A percentile compares a stretch with the other conserved stretches of the same genome.
Evolutionary conservation across 2,329 filamentous ascomycete genomes (phyloP).

Genomic region (Sporothrix mexicana): DNA sequence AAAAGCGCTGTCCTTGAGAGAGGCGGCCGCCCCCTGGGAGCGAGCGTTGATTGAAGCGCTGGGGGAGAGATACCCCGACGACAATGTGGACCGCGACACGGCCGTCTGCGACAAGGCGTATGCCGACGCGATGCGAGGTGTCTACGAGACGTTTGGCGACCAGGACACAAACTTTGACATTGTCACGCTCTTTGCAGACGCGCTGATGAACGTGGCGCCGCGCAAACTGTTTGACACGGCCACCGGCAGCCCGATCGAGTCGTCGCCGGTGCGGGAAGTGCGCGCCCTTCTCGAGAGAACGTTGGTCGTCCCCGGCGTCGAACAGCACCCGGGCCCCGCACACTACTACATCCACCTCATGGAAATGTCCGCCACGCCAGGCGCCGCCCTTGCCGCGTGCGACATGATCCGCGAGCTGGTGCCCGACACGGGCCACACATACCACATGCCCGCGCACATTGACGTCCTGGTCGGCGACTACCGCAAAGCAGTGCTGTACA

Average conservation of each 20-base stretch:
- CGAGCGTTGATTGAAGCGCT: slow-evolving; percentile 28
- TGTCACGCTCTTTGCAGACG: slow-evolving; percentile 30
- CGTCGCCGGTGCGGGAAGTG: slow-evolving; percentile 56
- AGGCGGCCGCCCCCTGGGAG: slow-evolving; percentile 17
- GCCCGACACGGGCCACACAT: slow-evolving; percentile 34
- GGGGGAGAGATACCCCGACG: slow-evolving; percentile 24
- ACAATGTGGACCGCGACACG: slow-evolving; percentile 20
- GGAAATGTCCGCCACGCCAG: slow-evolving; percentile 37
- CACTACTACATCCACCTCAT: slow-evolving; percentile 59
- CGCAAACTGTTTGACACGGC: slow-evolving; percentile 53
- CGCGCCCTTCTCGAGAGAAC: slow-evolving; percentile 65
- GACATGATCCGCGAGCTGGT: slow-evolving; percentile 35
- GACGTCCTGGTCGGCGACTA: slow-evolving; percentile 36
- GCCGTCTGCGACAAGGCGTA: slow-evolving; percentile 21
- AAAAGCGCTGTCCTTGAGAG: slow-evolving; percentile 5
- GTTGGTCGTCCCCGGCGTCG: slow-evolving; percentile 51
- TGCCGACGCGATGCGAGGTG: slow-evolving; percentile 29
- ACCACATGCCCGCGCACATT: slow-evolving; percentile 36
- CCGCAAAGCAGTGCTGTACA: slow-evolving; percentile 35
- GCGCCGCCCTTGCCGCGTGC: slow-evolving; percentile 27
- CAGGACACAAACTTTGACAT: slow-evolving; percentile 25
- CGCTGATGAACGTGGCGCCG: slow-evolving; percentile 54
- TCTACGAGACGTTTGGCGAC: slow-evolving; percentile 9
- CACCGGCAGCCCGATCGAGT: slow-evolving; percentile 53
- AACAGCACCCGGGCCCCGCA: slow-evolving; percentile 67